Evolutionary conservation across 345 rosid genomes (phyloP).

Genomic region (Eutrema japonicum): DNA sequence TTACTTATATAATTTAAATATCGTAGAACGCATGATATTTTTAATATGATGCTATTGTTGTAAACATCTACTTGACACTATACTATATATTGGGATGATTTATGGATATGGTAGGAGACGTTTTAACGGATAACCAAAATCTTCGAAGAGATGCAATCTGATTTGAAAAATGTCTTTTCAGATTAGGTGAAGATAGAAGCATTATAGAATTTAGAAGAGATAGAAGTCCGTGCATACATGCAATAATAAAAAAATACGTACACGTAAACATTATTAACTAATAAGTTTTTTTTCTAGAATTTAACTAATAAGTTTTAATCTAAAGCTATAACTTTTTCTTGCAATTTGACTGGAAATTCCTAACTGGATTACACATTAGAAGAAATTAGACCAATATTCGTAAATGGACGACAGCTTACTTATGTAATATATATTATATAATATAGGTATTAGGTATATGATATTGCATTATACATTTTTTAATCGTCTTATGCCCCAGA

Average conservation of each 20-base stretch:
- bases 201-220: no score
- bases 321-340: constrained; percentile 7
- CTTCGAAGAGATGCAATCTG: neutral
- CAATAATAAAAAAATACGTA: neutral
- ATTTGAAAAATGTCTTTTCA: neutral
- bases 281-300: neutral
- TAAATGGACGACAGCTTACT: neutral
- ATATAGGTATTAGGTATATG: neutral
- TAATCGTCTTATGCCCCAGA: neutral
- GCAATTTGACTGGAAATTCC: neutral
- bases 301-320: no score
- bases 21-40: neutral
- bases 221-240: no score
- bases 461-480: neutral
- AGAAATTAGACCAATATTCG: neutral
- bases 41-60: neutral
- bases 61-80: neutral
- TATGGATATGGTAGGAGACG: constrained; percentile 2
- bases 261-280: neutral
- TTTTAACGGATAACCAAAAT: neutral
- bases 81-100: neutral
- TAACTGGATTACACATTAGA: constrained; percentile 10
- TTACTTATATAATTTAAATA: neutral
- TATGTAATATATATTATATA: neutral
- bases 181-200: neutral